phyloP scores from a whole-genome alignment of 2,329 filamentous ascomycete species.

The Phialophora tarda region DNA sequence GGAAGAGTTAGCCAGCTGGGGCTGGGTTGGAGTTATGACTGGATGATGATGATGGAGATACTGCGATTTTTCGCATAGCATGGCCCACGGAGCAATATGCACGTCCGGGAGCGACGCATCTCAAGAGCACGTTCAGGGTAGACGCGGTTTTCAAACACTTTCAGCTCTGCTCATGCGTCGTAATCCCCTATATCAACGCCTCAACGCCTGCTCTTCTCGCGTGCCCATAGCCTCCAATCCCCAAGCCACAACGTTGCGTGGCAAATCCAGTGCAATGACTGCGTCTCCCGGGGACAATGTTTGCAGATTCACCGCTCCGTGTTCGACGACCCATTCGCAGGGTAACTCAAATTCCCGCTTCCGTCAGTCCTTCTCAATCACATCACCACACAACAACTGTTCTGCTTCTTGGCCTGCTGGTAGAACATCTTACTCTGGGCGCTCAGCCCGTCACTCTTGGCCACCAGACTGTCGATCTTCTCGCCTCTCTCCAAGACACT shows the following conservation, averaged over 20 bases:
- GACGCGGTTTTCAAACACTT: not conserved
- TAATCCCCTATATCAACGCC: not conserved
- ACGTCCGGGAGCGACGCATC: not conserved
- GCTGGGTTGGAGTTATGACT: not conserved
- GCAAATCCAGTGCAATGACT: not conserved
- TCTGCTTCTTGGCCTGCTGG: slow-evolving; percentile 69
- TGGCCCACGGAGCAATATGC: not conserved
- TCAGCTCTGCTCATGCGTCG: not conserved
- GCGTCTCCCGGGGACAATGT: not conserved
- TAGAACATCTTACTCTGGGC: slow-evolving; percentile 98
- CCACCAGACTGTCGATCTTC: slow-evolving; percentile 93
- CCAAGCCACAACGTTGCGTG: not conserved
- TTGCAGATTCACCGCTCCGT: not conserved
- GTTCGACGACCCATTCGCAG: no score
- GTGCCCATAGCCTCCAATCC: not conserved
- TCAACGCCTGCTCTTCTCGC: not conserved
- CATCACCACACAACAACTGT: slow-evolving; percentile 65
- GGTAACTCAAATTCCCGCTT: not conserved
- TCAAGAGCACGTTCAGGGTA: not conserved
- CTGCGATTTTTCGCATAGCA: not conserved
- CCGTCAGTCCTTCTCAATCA: slow-evolving; percentile 40
- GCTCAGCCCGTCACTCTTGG: slow-evolving; percentile 90
- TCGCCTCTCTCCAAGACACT: slow-evolving; percentile 75
- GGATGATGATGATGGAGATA: not conserved
- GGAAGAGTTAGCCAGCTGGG: no score